Evolutionary conservation across 2,329 filamentous ascomycete species (phyloP), one percentile per base, ranked within the genome.

Genomic region (Bipolaris sorokiniana): DNA sequence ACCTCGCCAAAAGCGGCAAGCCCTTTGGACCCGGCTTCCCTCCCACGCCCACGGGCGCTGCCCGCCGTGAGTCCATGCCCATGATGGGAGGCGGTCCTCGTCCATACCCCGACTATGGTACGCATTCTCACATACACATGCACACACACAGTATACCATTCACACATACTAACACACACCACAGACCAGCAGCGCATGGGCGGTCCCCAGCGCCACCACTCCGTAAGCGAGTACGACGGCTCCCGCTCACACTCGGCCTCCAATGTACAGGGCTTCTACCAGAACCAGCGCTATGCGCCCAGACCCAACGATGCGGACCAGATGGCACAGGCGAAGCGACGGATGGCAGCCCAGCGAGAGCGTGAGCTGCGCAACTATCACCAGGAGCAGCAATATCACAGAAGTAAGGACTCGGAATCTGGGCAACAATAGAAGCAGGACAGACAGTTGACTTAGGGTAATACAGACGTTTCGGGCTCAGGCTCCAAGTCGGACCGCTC

Each of bases 311-410:
- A 98, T 83, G 91, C 92, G 79, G 95, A 98, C 82, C 93, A 97
- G 82, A 92, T 97, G 88, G 91, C 97, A 85, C 95, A 98, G 87
- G 93, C 92, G 73, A 98, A 98, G 86, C 92, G 95, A 83, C 90
- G 94, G 84, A 96, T 98, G 91, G 95, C 95, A 75, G 95, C 95
- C 78, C 95, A 98, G 83, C 91, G 95, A 81, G 95, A 99, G 85
- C 91, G 94, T 81, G 95, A 99, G 84, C 89, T 99, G 80, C 92
- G 95, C 81, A 99, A 98, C 82, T 97, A 98, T 82, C 95, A 99
- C 83, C 96, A 97, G 82, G 95, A 99, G 87, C 95, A 99, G 87
- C 95, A 99, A 88, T 98, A 96, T 83, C 96, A 98, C 85, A 89
- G 94, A 91, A 97, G 95, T 98, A 91, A 88, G 90, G 88, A 88